Base-by-base conservation (phyloP, 164 flowering plant species). In the Nymphaea thermarum region DNA sequence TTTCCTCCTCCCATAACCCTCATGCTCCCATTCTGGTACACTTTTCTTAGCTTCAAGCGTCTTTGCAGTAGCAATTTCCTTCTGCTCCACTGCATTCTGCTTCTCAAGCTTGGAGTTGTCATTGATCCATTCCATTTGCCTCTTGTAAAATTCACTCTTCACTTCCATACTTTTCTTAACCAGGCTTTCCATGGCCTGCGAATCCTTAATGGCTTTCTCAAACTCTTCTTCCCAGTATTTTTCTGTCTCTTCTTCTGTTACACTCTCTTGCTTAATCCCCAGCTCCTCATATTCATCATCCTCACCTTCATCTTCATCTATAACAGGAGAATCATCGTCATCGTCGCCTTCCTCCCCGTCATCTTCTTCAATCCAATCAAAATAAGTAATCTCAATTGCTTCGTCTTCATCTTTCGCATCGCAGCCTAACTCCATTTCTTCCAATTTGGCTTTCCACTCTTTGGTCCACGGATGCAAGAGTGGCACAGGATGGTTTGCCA, bases 371-470 rank as follows among this genome's bases (percentile, higher is more conserved):
- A 17, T 41, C 25, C 42, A 62, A 62, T 62, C 64, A 6, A 10
- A 10, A 17, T 6, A 62, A 44, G 63, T 76, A 4, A 44, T 72
- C 12, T 59, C 72, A 4, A 43, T 79, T 6, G 65, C 76, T 8
- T 68, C 88, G 45, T 86, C 90, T 67, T 82, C 92, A 68, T 88
- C 96, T 59, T 88, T 76, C 95, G 91, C 90, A 60, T 90, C 96
- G 72, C 97, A 93, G 16, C 98, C 97, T 78, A 89, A 65, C 82
- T 91, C 98, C 82, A 82, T 77, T 71, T 91, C 98, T 75, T 94
- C 97, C 84, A 94, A 76, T 74, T 86, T 89, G 0, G 80, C 85
- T 79, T 94, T 94, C 97, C 97, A 94, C 78, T 94, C 98, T 73
- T 80, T 87, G 0, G 97, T 94, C 68, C 89, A 91, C 8, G 97